Percentiles rank a stretch among this genome's conserved stretches.
These are phyloP conservation scores for Yarrowia keelungensis DNA, from an alignment of 805 yeast species.

Conservation along the genomic window DNA sequence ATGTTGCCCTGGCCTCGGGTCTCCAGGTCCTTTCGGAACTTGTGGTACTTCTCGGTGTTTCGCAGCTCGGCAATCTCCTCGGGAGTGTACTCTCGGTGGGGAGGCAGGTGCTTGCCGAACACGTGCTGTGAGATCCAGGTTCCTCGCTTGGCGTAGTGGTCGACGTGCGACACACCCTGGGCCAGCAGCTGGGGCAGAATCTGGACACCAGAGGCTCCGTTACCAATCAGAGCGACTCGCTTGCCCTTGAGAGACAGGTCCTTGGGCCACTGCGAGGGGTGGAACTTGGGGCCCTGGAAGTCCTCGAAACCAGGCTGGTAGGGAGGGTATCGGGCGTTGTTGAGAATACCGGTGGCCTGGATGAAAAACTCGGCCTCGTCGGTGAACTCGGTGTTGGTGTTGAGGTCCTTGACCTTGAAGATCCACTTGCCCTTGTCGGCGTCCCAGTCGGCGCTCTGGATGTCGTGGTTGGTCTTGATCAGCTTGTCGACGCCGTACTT, in stretches of 20 bases:
- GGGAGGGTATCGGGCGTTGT: constrained; percentile 39
- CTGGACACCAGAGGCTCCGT: constrained; percentile 40
- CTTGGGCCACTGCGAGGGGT: constrained; percentile 40
- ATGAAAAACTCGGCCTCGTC: constrained; percentile 41
- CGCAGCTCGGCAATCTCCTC: constrained; percentile 41
- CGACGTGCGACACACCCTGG: constrained; percentile 41
- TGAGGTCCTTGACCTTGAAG: constrained; percentile 37
- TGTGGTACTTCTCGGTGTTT: constrained; percentile 42
- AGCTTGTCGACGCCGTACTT: constrained; percentile 44
- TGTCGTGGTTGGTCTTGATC: constrained; percentile 42
- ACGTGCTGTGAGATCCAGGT: constrained; percentile 40
- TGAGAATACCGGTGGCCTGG: constrained; percentile 35
- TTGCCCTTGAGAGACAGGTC: constrained; percentile 39
- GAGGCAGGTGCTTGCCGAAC: constrained; percentile 42
- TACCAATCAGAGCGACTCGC: constrained; percentile 40
- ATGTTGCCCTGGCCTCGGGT: constrained; percentile 36
- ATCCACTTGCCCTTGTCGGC: constrained; percentile 39
- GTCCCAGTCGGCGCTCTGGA: constrained; percentile 42
- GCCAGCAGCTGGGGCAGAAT: constrained; percentile 44
- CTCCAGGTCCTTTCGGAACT: constrained; percentile 45
- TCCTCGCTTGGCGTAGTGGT: constrained; percentile 37
- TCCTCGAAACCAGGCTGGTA: constrained; percentile 33
- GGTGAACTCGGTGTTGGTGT: constrained; percentile 40
- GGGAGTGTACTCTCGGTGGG: constrained; percentile 41
- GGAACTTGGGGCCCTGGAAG: constrained; percentile 40